Evolutionary conservation across 495 filamentous ascomycete species (phyloP).

Genomic region (Hyaloscypha variabilis): DNA sequence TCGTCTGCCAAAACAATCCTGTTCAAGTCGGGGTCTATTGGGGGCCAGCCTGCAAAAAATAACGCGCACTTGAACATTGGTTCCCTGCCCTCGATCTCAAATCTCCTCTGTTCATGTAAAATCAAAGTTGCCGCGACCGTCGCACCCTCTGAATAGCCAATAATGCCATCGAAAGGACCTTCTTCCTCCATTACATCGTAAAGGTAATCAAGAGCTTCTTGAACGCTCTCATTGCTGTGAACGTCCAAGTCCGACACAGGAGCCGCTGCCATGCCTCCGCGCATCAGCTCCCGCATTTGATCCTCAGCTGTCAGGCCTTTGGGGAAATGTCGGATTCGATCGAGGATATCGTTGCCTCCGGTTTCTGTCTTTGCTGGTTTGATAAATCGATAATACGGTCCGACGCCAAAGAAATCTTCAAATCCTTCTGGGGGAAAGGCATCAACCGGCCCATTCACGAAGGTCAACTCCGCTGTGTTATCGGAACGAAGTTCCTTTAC

Average conservation of each 20-base stretch:
- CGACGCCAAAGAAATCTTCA: constrained; percentile 54
- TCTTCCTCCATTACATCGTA: constrained; percentile 48
- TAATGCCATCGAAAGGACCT: constrained; percentile 50
- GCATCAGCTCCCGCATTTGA: constrained; percentile 46
- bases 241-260: constrained; percentile 42
- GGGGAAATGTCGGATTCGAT: constrained; percentile 52
- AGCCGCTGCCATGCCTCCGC: constrained; percentile 33
- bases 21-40: constrained; percentile 45
- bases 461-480: constrained; percentile 46
- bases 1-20: constrained; percentile 49
- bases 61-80: constrained; percentile 57
- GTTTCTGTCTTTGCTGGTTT: constrained; percentile 45
- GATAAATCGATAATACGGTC: constrained; percentile 54
- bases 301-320: constrained; percentile 51
- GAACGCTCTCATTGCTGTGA: constrained; percentile 29
- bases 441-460: constrained; percentile 48
- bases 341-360: constrained; percentile 48
- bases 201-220: constrained; percentile 38
- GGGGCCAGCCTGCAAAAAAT: constrained; percentile 58
- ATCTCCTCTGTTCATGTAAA: constrained; percentile 47
- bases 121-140: constrained; percentile 57
- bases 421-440: constrained; percentile 51
- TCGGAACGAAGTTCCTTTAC: constrained; percentile 47
- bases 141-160: constrained; percentile 66
- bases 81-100: constrained; percentile 38